Evolutionary conservation across 371 early-diverging fungal species (phyloP).

Genomic region (Thermomucor indicae-seudaticae): DNA sequence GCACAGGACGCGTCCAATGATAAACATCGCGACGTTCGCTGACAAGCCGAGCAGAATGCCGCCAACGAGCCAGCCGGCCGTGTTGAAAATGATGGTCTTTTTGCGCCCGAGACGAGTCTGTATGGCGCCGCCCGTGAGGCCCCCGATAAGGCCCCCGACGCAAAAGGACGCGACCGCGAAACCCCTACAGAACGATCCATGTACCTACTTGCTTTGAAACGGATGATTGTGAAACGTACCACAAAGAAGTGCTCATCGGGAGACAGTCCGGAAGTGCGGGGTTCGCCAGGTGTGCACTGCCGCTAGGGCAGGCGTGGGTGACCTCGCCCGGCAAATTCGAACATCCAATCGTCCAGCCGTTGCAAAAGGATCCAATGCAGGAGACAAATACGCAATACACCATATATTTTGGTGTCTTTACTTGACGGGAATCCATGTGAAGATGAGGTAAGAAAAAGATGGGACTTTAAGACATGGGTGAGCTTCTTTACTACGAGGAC

Average conservation of each 20-base stretch:
- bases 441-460: too few species aligned
- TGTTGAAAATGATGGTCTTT: constrained; percentile 51
- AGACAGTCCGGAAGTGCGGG: constrained; percentile 23
- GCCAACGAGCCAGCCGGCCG: constrained; percentile 53
- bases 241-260: constrained; percentile 18
- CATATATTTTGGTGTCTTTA: constrained; percentile 33
- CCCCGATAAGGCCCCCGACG: constrained; percentile 67
- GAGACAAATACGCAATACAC: constrained; percentile 32
- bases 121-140: constrained; percentile 48
- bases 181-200: constrained; percentile 32
- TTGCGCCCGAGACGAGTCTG: constrained; percentile 57
- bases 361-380: constrained; percentile 29
- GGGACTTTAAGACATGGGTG: too few species aligned
- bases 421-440: constrained; percentile 34
- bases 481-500: too few species aligned
- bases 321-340: constrained; percentile 37
- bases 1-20: constrained; percentile 20
- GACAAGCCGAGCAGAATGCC: constrained; percentile 49
- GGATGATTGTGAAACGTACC: constrained; percentile 3
- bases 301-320: constrained; percentile 21
- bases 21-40: constrained; percentile 15
- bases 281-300: constrained; percentile 12
- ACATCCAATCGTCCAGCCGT: constrained; percentile 42
- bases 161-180: constrained; percentile 55
- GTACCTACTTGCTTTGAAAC: not conserved